Evolutionary conservation across 192 early-diverging fungal genomes (phyloP), one percentile per base, ranked within the genome.

Genomic region (Backusella australiensis): DNA sequence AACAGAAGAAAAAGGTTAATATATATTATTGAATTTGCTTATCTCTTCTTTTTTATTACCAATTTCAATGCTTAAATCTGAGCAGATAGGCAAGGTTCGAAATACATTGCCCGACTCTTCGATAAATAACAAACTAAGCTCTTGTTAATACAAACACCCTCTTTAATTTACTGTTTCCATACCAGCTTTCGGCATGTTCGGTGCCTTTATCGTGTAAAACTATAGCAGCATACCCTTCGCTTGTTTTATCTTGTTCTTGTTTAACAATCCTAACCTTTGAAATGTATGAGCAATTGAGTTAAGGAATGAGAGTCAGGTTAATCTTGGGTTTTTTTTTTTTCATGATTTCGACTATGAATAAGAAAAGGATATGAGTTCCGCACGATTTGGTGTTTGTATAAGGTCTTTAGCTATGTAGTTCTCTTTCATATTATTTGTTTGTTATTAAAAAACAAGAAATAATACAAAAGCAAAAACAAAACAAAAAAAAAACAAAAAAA

Each of bases 281-380:
- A 76, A n/a, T 70, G 68, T 49, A 52, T 5, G 15, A 69, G 19
- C 3, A 39, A 39, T 39, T 39, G 34, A 42, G 63, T 38, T 11
- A 46, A 76, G 67, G 69, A 34, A 75, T 69, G 44, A 44, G 41
- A 17, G 34, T 34, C 21, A 35, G 8, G 34, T n/a, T 39, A 23
- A 41, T 41, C 11, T 15, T 39, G 14, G 19, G n/a, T n/a, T n/a
- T n/a, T 4, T 19, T 0, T 49, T 49, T 49, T 49, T 59, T 56
- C 19, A 21, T 56, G n/a, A 63, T 29, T 63, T 63, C 56, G 8
- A 63, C 1, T 12, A 29, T 2, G 7, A 12, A 63, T 29, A 29
- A 63, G 6, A 21, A 76, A 76, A 76, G 75, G 75, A 76, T 76
- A 76, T 76, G 42, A 42, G 56, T 76, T 70, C 68, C 2, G 67